phyloP scores from a whole-genome alignment of 1,284 basidiomycete genomes.

The Irpex rosettiformis region DNA sequence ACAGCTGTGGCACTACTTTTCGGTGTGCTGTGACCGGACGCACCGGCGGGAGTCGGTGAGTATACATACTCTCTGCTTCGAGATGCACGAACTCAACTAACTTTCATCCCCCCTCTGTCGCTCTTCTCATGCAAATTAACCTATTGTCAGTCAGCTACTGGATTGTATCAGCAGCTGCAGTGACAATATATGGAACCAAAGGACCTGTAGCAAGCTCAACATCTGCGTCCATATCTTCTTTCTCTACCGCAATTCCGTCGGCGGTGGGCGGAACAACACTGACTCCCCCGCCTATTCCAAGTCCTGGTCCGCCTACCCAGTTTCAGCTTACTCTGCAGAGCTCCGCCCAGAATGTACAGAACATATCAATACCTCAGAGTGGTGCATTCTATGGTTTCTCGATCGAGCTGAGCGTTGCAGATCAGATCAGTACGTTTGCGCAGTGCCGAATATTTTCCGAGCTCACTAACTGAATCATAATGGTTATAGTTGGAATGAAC shows the following conservation, averaged over 20 bases:
- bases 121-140: not conserved
- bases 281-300: slow-evolving; percentile 18
- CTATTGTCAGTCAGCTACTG: not conserved
- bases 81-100: not conserved
- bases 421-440: slow-evolving; percentile 53
- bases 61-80: not conserved
- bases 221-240: not conserved
- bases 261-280: slow-evolving; percentile 19
- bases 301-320: slow-evolving; percentile 16
- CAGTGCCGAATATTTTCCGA: not conserved
- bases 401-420: slow-evolving; percentile 68
- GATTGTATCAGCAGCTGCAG: not conserved
- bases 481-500: not conserved
- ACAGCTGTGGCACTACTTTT: not conserved
- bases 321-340: slow-evolving; percentile 16
- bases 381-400: slow-evolving; percentile 71
- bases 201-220: slow-evolving; percentile 14
- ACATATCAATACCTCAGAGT: slow-evolving; percentile 49
- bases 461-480: not conserved
- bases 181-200: slow-evolving; percentile 14
- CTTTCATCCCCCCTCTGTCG: not conserved
- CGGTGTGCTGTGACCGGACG: not conserved
- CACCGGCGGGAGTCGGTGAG: not conserved
- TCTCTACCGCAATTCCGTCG: slow-evolving; percentile 3
- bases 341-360: slow-evolving; percentile 18